phyloP scores from a whole-genome alignment of 345 rosid species.

The Eucalyptus curtisii region DNA sequence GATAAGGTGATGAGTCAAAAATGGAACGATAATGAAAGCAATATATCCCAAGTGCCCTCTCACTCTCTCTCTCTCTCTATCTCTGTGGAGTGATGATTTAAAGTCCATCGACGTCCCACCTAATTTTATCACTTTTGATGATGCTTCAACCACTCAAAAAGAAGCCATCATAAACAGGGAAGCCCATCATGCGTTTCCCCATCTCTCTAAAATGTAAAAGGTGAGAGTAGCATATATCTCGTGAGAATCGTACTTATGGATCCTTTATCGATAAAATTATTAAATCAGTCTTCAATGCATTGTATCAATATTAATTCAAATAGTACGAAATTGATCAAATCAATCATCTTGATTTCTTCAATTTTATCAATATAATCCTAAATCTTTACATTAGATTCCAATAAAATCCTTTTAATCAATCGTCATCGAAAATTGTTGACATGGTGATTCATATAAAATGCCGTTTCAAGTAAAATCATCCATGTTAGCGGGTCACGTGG shows the following conservation, averaged over 20 bases:
- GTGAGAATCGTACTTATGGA: not conserved
- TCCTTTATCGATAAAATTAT: not conserved
- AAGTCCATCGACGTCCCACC: not conserved
- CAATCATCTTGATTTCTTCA: not conserved
- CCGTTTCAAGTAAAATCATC: not conserved
- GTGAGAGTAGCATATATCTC: not conserved
- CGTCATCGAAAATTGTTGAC: accelerated
- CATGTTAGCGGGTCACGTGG: accelerated
- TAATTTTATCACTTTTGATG: not conserved
- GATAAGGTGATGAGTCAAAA: not conserved
- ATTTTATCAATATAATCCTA: not conserved
- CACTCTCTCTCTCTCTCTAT: not conserved
- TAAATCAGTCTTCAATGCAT: not conserved
- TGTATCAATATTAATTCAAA: not conserved
- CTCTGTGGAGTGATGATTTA: not conserved
- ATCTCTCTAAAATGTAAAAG: not conserved
- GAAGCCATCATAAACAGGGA: not conserved
- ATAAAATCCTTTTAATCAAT: accelerated
- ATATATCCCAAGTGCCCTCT: not conserved
- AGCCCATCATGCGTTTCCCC: not conserved
- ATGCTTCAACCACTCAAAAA: not conserved
- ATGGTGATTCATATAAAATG: accelerated
- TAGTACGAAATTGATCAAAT: too few species aligned
- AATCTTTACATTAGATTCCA: not conserved
- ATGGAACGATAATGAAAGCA: not conserved